Evolutionary conservation across 75 land plant genomes (phyloP).

Genomic region (Ceratopteris richardii): DNA sequence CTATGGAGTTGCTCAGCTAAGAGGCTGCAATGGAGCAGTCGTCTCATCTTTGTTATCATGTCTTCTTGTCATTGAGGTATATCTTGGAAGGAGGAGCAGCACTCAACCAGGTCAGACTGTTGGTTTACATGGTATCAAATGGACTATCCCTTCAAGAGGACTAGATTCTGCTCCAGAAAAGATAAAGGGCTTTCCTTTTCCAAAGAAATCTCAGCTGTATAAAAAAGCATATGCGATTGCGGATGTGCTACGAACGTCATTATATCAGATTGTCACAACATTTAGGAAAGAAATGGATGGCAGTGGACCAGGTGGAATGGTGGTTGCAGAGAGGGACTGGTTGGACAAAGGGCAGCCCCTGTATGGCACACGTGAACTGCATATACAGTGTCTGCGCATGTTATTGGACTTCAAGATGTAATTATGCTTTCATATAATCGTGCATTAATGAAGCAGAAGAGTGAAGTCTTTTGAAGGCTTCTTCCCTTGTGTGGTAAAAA

Average conservation of each 20-base stretch:
- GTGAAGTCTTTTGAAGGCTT: no score
- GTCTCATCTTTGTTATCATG: constrained; percentile 70
- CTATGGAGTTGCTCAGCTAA: constrained; percentile 90
- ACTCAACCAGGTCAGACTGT: constrained; percentile 33
- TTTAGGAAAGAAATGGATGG: constrained; percentile 68
- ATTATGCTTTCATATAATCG: no score
- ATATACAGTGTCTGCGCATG: constrained; percentile 54
- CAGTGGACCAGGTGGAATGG: constrained; percentile 10
- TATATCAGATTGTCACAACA: constrained; percentile 63
- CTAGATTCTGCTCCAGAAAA: constrained; percentile 19
- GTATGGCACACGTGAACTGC: constrained; percentile 70
- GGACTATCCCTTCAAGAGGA: constrained; percentile 62
- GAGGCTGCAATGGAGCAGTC: constrained; percentile 66
- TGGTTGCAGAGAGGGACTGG: constrained; percentile 83
- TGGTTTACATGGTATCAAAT: constrained; percentile 65
- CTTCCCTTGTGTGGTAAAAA: no score
- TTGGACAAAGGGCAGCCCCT: constrained; percentile 43
- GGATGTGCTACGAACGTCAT: constrained; percentile 69
- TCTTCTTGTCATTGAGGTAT: constrained; percentile 70
- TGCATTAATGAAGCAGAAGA: no score
- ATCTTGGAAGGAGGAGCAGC: constrained; percentile 75
- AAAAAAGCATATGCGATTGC: constrained; percentile 72
- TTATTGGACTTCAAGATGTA: constrained; percentile 47
- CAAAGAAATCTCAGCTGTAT: constrained; percentile 41
- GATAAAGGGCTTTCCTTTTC: constrained; percentile 28